Base-by-base conservation (phyloP, 306 rosid genomes). In the Prunus mira region DNA sequence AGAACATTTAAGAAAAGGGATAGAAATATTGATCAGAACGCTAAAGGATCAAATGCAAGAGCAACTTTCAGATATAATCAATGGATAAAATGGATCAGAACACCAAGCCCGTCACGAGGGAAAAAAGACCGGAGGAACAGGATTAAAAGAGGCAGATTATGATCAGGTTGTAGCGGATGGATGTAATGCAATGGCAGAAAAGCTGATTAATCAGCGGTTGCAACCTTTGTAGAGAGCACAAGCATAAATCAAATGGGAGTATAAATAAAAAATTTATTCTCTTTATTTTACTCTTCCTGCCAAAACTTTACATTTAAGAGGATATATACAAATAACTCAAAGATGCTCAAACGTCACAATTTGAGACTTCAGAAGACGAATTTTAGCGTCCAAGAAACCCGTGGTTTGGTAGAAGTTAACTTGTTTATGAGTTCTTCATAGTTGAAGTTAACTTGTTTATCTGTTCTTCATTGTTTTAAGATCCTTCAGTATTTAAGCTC, bases 261-360 rank as follows among this genome's bases (percentile, higher is more conserved):
- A 45, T 4, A 47, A 11, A 60, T 45, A 73, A 34, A 20, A 14
- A 38, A 0, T 41, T 57, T 56, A 0, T 46, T 72, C 54, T 22
- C n/a, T 24, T 58, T 41, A 72, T 57, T 4, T 58, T 3, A 45
- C 41, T 43, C 67, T 58, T 43, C 43, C 43, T 30, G 62, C 3
- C 30, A 17, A 57, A n/a, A 62, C 80, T 74, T 27, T 73, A 84
- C 80, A 69, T 47, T 47, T 13, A 43, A 45, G 13, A 43, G n/a
- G 3, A 20, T 62, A 64, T 75, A 65, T 64, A 57, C 76, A 58
- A 41, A 61, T 17, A 22, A 41, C 58, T 73, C 6, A 17, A n/a
- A 60, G 56, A 73, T 43, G 67, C 67, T 73, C 56, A 58, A 43
- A 20, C 2, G 52, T 47, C 22, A 34, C 34, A 28, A 57, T 28